These are phyloP conservation scores for Sclerotinia glacialis DNA, from an alignment of 2,329 filamentous ascomycete genomes.

Conservation along the genomic window DNA sequence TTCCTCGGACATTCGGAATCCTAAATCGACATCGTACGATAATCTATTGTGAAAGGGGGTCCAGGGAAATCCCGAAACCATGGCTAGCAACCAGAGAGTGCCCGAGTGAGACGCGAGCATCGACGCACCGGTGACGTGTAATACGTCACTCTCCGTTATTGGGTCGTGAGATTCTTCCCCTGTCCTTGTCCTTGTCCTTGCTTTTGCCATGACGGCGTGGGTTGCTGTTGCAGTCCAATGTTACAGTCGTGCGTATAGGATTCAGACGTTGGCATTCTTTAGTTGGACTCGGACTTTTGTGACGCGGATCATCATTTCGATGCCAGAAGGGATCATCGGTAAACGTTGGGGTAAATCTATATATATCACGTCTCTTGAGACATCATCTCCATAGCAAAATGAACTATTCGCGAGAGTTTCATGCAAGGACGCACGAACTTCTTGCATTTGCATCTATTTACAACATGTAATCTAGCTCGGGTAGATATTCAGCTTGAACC, in stretches of 20 bases:
- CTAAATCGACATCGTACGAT: background rate
- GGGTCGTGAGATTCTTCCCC: background rate
- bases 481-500: background rate
- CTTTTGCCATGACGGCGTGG: background rate
- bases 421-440: background rate
- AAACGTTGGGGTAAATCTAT: background rate
- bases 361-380: background rate
- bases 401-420: rapidly evolving
- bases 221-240: too few species aligned
- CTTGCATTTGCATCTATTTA: background rate
- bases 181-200: background rate
- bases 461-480: background rate
- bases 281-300: background rate
- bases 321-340: background rate
- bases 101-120: background rate
- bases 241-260: background rate
- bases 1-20: background rate
- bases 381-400: background rate
- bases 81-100: background rate
- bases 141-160: background rate
- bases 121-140: background rate
- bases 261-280: too few species aligned
- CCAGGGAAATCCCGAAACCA: background rate
- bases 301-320: background rate
- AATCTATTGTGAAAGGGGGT: background rate